phyloP scores from a whole-genome alignment of 2,329 filamentous ascomycete genomes.

The Monosporascus sp. region DNA sequence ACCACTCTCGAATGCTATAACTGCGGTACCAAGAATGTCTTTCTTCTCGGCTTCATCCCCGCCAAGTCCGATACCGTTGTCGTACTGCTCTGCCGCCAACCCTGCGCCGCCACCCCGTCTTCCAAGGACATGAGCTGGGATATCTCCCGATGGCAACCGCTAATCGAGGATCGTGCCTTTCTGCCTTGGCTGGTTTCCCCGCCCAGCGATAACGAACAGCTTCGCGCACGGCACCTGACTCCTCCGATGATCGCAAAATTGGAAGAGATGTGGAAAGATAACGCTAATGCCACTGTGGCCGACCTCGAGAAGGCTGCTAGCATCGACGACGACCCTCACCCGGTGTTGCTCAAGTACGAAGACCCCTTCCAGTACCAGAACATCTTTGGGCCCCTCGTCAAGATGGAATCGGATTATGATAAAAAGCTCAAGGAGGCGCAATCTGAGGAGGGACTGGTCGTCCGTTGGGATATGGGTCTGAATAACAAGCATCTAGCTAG shows the following conservation, averaged over 20 bases:
- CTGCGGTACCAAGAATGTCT: constrained; percentile 98
- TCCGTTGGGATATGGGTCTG: constrained; percentile 89
- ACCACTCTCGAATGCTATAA: constrained; percentile 98
- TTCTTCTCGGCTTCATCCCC: constrained; percentile 94
- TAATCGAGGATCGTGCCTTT: constrained; percentile 96
- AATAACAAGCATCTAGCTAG: constrained; percentile 97
- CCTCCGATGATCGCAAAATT: constrained; percentile 93
- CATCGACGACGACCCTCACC: constrained; percentile 90
- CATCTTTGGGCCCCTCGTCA: constrained; percentile 94
- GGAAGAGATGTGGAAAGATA: constrained; percentile 98
- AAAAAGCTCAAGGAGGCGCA: constrained; percentile 98
- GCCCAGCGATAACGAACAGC: constrained; percentile 90
- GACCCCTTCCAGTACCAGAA: constrained; percentile 99
- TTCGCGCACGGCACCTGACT: constrained; percentile 87
- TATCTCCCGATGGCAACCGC: constrained; percentile 91
- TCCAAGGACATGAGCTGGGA: constrained; percentile 99
- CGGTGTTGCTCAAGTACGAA: constrained; percentile 88
- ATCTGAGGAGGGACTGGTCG: constrained; percentile 89
- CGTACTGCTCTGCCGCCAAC: constrained; percentile 91
- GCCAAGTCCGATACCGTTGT: constrained; percentile 98
- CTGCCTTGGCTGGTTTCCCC: constrained; percentile 85
- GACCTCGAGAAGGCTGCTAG: constrained; percentile 88
- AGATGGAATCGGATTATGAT: constrained; percentile 99
- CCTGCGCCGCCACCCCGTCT: constrained; percentile 88
- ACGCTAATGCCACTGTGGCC: constrained; percentile 78